Evolutionary conservation across 2,329 filamentous ascomycete genomes (phyloP).

Genomic region (Aphanoascus verrucosus): DNA sequence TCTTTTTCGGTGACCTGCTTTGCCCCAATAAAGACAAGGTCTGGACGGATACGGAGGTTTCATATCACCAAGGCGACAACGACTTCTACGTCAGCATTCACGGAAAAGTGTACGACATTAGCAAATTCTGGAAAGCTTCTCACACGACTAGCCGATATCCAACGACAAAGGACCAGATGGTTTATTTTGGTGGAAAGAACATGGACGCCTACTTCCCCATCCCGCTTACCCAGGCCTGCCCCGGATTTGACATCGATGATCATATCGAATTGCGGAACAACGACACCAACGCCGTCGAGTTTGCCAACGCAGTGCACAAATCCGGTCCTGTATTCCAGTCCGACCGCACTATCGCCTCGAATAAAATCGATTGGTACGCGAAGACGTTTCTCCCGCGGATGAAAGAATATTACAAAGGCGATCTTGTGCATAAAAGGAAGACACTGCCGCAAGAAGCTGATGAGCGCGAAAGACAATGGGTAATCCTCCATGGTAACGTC

Average conservation of each 20-base stretch:
- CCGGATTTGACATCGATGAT: constrained; percentile 54
- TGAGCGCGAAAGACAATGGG: constrained; percentile 62
- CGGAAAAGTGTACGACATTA: constrained; percentile 84
- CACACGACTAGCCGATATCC: constrained; percentile 55
- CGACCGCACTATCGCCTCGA: constrained; percentile 48
- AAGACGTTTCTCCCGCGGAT: constrained; percentile 65
- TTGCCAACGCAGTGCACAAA: constrained; percentile 52
- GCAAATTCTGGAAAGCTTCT: constrained; percentile 72
- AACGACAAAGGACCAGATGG: constrained; percentile 48
- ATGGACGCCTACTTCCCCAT: constrained; percentile 78
- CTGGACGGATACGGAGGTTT: constrained; percentile 63
- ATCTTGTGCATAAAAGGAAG: constrained; percentile 59
- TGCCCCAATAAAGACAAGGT: constrained; percentile 89
- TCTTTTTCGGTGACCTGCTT: constrained; percentile 69
- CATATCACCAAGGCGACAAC: constrained; percentile 55
- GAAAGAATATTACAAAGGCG: constrained; percentile 74
- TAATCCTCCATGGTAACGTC: constrained; percentile 61
- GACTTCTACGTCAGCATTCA: constrained; percentile 83
- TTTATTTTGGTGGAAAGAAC: constrained; percentile 63
- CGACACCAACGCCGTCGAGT: constrained; percentile 53
- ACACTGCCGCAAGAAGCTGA: constrained; percentile 56
- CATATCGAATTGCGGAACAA: constrained; percentile 43
- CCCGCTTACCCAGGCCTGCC: constrained; percentile 64
- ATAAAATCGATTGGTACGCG: constrained; percentile 64
- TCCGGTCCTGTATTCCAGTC: constrained; percentile 53